phyloP scores from a whole-genome alignment of 2,329 filamentous ascomycete species.

The Trichoderma sp. region DNA sequence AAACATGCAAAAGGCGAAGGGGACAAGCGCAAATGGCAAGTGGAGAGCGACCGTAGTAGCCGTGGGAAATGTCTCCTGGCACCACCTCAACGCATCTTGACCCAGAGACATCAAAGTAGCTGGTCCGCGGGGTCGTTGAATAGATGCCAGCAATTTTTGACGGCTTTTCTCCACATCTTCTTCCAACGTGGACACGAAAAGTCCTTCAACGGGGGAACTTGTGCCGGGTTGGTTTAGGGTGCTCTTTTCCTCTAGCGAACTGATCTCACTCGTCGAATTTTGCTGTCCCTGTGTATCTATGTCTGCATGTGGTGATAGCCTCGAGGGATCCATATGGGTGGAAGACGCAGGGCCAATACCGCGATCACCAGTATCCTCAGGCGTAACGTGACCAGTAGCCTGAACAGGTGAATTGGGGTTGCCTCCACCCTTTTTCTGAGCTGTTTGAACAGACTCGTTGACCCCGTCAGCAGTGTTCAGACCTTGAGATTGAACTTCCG shows the following conservation, averaged over 20 bases:
- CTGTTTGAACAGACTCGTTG: no score
- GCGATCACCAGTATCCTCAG: conserved; percentile 20
- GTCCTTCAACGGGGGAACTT: not conserved
- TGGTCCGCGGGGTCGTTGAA: conserved; percentile 21
- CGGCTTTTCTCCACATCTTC: not conserved
- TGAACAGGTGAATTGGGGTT: not conserved
- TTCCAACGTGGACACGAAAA: not conserved
- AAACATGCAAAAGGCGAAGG: conserved; percentile 73
- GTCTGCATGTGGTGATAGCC: not conserved
- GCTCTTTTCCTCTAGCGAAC: conserved; percentile 18
- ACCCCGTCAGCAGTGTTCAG: not conserved
- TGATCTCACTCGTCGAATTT: conserved; percentile 9
- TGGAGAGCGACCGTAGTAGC: conserved; percentile 62
- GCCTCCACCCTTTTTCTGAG: not conserved
- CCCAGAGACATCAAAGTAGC: conserved; percentile 53
- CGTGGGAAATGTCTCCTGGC: conserved; percentile 68
- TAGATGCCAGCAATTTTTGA: not conserved
- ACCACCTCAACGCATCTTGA: conserved; percentile 51
- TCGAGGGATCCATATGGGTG: not conserved
- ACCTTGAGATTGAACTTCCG: not conserved
- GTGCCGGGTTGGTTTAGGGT: not conserved
- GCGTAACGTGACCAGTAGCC: not conserved
- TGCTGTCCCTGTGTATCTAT: not conserved
- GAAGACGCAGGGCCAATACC: conserved; percentile 15
- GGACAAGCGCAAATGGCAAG: conserved; percentile 65